Conservation (phyloP, 305 asterid species). For the Solanum hybrid region DNA sequence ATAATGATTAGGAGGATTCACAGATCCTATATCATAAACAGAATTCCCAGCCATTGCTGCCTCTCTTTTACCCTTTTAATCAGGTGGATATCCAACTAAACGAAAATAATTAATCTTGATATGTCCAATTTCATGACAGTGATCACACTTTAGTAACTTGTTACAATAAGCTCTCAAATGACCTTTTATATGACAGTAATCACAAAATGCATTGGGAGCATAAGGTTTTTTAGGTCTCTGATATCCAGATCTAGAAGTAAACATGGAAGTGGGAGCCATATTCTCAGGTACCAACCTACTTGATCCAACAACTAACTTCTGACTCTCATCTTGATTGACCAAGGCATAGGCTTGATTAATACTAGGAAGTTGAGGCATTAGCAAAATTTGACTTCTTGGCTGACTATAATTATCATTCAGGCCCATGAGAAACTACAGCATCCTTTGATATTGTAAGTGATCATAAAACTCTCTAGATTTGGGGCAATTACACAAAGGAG, state of each 20-base stretch:
- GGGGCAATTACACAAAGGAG: not conserved
- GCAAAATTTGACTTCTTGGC: not conserved
- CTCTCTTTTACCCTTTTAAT: not conserved
- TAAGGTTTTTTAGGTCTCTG: not conserved
- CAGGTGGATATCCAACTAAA: not conserved
- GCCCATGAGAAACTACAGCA: not conserved
- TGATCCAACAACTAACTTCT: no score
- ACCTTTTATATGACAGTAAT: not conserved
- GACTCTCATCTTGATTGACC: no score
- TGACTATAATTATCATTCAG: not conserved
- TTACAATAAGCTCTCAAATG: not conserved
- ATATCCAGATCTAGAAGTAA: not conserved
- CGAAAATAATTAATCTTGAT: no score
- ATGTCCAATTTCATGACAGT: not conserved
- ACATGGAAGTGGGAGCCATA: not conserved
- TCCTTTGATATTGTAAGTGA: no score
- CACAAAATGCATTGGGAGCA: not conserved
- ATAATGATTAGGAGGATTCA: not conserved
- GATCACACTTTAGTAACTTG: not conserved
- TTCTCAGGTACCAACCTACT: not conserved
- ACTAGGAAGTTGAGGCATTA: not conserved
- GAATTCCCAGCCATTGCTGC: not conserved
- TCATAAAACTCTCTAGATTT: not conserved
- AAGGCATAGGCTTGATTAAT: no score
- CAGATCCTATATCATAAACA: no score